Evolutionary conservation across 1,284 basidiomycete genomes (phyloP), one percentile per base, ranked within the genome.

Genomic region (Cutaneotrichosporon daszewskae): DNA sequence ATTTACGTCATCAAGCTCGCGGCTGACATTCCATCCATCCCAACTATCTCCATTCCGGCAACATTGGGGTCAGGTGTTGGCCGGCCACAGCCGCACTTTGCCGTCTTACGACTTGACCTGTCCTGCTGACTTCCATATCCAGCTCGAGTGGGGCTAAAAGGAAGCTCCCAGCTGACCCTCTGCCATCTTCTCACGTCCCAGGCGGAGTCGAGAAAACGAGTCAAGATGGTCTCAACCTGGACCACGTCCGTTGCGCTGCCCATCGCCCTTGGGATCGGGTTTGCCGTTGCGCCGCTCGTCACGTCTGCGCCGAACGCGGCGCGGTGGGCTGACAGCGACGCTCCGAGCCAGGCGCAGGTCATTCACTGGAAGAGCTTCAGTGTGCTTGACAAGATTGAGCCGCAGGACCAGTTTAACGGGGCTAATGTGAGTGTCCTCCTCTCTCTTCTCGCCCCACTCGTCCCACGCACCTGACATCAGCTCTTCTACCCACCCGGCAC

Each of bases 401-500:
- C 58, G 3, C 53, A 59, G 10, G 37, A 47, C 3, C 27, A 52
- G 20, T 46, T 49, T 22, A 59, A 66, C 36, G 55, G 52, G 2
- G 44, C 40, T 2, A 55, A 58, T 5, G 62, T 67, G 42, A 48
- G 63, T 56, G 9, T 5, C 2, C n/a, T n/a, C n/a, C n/a, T n/a
- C n/a, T n/a, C n/a, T n/a, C n/a, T 36, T 16, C 20, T n/a, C 18
- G 11, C 19, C 16, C 28, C 14, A 13, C 35, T 23, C 27, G n/a
- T 24, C 16, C 9, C 16, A 13, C 16, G n/a, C 28, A 14, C 23
- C 36, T 33, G 24, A 29, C 20, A 1, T 10, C 43, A 67, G 66
- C 48, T 59, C 34, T 70, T 69, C 50, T 39, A 60, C 24, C 68
- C 65, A 0, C 66, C 64, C 2, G 61, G 61, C 18, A 46, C 51